phyloP scores from a whole-genome alignment of 306 rosid species.

The Casuarina cunninghamiana region DNA sequence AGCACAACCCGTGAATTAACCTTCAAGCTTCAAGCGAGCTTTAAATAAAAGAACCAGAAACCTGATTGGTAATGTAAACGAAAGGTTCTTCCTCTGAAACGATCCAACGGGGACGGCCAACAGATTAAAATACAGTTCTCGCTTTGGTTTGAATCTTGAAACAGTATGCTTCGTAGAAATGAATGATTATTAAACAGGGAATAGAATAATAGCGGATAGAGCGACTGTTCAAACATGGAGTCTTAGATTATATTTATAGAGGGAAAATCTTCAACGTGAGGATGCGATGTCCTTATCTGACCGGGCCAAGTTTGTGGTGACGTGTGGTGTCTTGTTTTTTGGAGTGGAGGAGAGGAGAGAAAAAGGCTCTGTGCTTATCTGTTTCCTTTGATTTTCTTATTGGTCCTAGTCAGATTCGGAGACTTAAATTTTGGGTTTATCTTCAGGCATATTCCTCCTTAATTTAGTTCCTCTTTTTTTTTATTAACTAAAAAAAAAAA shows the following conservation, averaged over 20 bases:
- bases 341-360: not conserved
- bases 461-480: not conserved
- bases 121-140: constrained; percentile 1
- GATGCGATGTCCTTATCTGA: constrained; percentile 51
- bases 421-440: constrained; percentile 24
- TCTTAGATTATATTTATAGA: constrained; percentile 8
- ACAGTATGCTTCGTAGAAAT: not conserved
- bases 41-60: constrained; percentile 13
- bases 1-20: constrained; percentile 10
- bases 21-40: constrained; percentile 14
- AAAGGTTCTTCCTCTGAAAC: constrained; percentile 1
- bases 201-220: not conserved
- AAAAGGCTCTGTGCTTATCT: constrained; percentile 32
- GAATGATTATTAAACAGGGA: not conserved
- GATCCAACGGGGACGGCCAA: constrained; percentile 42
- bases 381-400: constrained; percentile 7
- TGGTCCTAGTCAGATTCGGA: constrained; percentile 26
- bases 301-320: constrained; percentile 33
- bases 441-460: constrained; percentile 13
- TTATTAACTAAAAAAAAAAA: not conserved
- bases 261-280: constrained; percentile 8
- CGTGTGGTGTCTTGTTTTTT: constrained; percentile 35
- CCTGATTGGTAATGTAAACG: not conserved
- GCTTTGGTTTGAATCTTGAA: constrained; percentile 3
- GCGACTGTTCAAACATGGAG: not conserved